Conservation (phyloP, 2,329 filamentous ascomycete genomes). For the Apiospora marii region DNA sequence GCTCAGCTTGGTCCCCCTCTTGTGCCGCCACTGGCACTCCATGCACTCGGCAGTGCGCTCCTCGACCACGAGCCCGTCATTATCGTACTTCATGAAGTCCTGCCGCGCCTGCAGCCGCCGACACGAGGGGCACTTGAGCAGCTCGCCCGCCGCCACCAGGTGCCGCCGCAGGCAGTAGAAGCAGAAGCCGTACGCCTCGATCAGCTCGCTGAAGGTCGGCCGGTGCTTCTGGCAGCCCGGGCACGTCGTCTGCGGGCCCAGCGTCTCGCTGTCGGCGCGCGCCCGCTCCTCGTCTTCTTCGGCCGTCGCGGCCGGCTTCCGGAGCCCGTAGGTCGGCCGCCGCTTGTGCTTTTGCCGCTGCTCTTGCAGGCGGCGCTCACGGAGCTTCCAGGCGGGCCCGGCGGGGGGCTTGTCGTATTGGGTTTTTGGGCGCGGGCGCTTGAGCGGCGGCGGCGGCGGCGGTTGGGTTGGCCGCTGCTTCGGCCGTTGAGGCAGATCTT, state of each 20-base stretch:
- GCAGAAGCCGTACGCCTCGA: slow-evolving; percentile 19
- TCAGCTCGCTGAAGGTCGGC: neutral
- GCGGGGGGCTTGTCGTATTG: slow-evolving; percentile 13
- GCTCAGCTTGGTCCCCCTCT: neutral
- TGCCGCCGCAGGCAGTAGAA: slow-evolving; percentile 9
- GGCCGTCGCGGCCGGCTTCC: neutral
- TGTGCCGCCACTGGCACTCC: neutral
- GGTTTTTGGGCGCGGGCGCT: neutral
- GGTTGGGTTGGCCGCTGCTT: neutral
- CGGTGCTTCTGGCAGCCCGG: neutral
- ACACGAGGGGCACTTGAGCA: slow-evolving; percentile 7
- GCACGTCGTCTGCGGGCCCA: neutral
- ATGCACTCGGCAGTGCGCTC: neutral
- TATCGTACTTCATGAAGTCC: neutral
- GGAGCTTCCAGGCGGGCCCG: neutral
- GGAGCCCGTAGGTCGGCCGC: neutral
- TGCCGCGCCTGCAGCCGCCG: neutral
- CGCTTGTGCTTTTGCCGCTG: neutral
- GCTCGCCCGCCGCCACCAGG: slow-evolving; percentile 4
- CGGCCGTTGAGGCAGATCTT: neutral
- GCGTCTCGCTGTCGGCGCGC: neutral
- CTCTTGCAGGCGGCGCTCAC: neutral
- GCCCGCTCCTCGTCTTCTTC: too few relatives aligned
- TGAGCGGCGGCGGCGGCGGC: neutral
- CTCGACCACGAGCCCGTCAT: neutral